These are phyloP conservation scores for Pelargonium cotyledonis DNA, from an alignment of 441 rosid genomes.

Conservation along the genomic window DNA sequence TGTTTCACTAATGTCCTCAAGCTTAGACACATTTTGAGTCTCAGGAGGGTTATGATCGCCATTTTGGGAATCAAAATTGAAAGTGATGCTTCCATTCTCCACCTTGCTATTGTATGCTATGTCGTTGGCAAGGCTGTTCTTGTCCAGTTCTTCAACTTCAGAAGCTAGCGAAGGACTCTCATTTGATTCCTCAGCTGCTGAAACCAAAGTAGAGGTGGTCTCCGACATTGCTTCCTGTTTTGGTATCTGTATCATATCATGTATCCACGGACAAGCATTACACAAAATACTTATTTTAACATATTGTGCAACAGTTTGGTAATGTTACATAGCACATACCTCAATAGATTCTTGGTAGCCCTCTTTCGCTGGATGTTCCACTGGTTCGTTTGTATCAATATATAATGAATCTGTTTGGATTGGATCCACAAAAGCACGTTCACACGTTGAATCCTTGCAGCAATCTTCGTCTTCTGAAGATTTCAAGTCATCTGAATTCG, in stretches of 20 bases:
- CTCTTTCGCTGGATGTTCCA: not conserved
- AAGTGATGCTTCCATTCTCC: constrained; percentile 16
- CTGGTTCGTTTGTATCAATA: not conserved
- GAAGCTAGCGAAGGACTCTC: not conserved
- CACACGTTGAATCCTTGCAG: too few relatives aligned
- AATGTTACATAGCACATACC: not conserved
- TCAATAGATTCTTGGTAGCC: not conserved
- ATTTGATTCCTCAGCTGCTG: not conserved
- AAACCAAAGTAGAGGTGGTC: not conserved
- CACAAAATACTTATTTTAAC: not conserved
- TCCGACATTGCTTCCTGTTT: constrained; percentile 2
- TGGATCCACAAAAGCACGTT: too few relatives aligned
- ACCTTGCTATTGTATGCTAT: constrained; percentile 6
- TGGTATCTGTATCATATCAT: not conserved
- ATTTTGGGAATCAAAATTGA: not conserved
- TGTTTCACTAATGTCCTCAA: not conserved
- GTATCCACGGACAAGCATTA: not conserved
- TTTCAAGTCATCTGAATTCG: not conserved
- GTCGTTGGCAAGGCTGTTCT: not conserved
- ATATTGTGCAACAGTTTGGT: not conserved
- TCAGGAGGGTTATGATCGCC: not conserved
- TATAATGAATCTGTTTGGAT: too few relatives aligned
- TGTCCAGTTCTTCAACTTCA: constrained; percentile 2
- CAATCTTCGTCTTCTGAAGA: too few relatives aligned
- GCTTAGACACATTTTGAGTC: constrained; percentile 1